Percentiles rank a stretch among this genome's conserved stretches.
Conservation (phyloP, 2,329 filamentous ascomycete genomes). For the Aspergillus niger region DNA sequence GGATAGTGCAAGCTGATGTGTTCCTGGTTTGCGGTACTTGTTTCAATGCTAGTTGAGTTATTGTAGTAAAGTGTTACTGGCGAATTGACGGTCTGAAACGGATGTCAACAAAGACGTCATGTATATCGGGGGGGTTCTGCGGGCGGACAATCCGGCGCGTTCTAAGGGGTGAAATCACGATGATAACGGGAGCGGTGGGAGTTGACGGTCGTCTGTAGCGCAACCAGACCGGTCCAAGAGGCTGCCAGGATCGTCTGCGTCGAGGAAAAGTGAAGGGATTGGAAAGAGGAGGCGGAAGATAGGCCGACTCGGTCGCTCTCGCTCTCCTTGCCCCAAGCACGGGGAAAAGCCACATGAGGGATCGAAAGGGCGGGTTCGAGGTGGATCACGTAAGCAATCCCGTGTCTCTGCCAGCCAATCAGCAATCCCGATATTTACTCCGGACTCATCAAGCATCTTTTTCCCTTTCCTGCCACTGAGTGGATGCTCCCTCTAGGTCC, state of each 20-base stretch:
- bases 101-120: conserved; percentile 43
- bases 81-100: conserved; percentile 20
- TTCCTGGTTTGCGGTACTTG: neutral
- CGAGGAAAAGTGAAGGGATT: neutral
- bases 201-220: conserved; percentile 2
- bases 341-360: conserved; percentile 36
- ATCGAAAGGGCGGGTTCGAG: conserved; percentile 24
- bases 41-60: neutral
- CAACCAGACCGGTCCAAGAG: conserved; percentile 1
- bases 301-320: conserved; percentile 8
- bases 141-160: conserved; percentile 23
- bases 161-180: conserved; percentile 17
- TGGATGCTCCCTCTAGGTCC: neutral
- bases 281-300: neutral
- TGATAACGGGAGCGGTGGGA: conserved; percentile 4
- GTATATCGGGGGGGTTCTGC: conserved; percentile 23
- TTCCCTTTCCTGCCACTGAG: neutral
- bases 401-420: conserved; percentile 2
- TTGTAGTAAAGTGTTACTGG: conserved; percentile 10
- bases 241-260: neutral
- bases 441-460: neutral
- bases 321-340: conserved; percentile 20
- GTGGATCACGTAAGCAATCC: conserved; percentile 33
- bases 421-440: neutral
- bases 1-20: conserved; percentile 17